Evolutionary conservation across 139 green algal genomes (phyloP).

Genomic region (Gonium pectorale): DNA sequence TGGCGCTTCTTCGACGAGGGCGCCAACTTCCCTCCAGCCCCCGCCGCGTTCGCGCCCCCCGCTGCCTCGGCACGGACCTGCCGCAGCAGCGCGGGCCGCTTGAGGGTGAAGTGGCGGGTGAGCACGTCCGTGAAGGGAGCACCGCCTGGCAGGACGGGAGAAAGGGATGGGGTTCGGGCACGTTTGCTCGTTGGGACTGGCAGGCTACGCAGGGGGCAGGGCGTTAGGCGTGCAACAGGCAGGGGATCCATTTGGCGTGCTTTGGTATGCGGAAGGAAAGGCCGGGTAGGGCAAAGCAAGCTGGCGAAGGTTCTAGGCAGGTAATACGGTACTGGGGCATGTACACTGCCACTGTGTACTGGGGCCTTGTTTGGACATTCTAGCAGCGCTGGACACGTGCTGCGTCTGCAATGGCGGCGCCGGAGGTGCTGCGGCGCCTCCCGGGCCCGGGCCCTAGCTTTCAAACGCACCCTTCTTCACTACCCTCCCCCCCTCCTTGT

Average conservation of each 20-base stretch:
- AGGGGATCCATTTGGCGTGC: background rate
- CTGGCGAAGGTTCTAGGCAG: background rate
- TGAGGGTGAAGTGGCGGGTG: background rate
- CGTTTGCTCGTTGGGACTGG: background rate
- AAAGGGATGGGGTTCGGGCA: background rate
- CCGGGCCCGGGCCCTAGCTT: too few relatives aligned
- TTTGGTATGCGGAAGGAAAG: background rate
- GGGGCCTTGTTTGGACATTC: too few relatives aligned
- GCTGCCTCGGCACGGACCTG: background rate
- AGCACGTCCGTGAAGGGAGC: constrained; percentile 27
- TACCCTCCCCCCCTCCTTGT: rapidly evolving
- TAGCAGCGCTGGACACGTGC: too few relatives aligned
- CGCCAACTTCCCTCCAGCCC: background rate
- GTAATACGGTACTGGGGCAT: too few relatives aligned
- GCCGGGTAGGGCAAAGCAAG: background rate
- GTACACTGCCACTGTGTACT: too few relatives aligned
- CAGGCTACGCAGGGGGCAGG: background rate
- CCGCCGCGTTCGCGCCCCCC: background rate
- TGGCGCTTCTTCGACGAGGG: too few relatives aligned
- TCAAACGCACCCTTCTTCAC: background rate
- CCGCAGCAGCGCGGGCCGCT: background rate
- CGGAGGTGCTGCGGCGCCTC: background rate
- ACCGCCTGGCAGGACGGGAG: background rate
- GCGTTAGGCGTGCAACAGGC: background rate
- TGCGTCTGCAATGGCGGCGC: background rate